Evolutionary conservation across 345 rosid genomes (phyloP), one percentile per base, ranked within the genome.

Genomic region (Camelina sativa): DNA sequence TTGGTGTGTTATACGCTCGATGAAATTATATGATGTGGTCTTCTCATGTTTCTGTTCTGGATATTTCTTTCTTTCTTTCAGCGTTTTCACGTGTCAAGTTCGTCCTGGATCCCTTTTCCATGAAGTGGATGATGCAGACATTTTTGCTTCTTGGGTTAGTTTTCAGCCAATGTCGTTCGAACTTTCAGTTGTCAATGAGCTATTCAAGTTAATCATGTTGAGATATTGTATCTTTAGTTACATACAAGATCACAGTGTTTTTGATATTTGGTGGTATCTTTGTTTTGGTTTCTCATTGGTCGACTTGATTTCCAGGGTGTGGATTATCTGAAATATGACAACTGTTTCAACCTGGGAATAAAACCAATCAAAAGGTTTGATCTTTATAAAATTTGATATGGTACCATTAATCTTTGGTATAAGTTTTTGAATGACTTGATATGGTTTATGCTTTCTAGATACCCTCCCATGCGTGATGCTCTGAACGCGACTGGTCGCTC

Each of bases 91-190:
- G 0, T 95, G 99, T 81, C 85, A 89, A 88, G 97, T 89, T 81
- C 93, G 91, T 65, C 99, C 97, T 0, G 99, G 99, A 77, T 95
- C 99, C n/a, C 85, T 95, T 73, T 86, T 61, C 84, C 93, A 87
- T 64, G 99, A 95, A 82, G 76, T 71, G 32, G 93, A 86, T 76
- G 99, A 95, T 74, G 96, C 99, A 19, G 48, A 79, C 34, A 67
- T 84, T 78, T 95, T 92, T 84, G 93, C 96, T 79, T 89, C 91
- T 58, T 92, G 99, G 99, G 99, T 95, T 72, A 83, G 99, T 89
- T 77, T 65, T 47, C 52, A 60, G 16, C 70, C 54, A 35, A 2
- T 46, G 20, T 30, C 15, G 7, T 77, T 37, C 30, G 11, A 4
- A 53, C 11, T 55, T 76, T 63, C 7, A 32, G 16, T 54, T 62